Conservation (phyloP, 2,329 filamentous ascomycete genomes). For the Mycosphaerelloides madeirae region DNA sequence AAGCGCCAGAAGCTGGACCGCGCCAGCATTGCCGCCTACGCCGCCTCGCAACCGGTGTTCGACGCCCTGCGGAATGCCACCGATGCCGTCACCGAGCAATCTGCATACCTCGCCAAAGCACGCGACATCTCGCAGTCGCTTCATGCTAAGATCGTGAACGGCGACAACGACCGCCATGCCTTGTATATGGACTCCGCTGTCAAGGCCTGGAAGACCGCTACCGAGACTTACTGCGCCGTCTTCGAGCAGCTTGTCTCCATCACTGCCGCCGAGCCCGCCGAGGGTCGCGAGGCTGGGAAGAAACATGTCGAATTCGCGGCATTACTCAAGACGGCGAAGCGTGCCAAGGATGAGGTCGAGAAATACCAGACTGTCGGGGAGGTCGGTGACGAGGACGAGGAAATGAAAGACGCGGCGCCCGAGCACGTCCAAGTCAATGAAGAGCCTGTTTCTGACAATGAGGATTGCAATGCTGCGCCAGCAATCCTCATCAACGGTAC, state of each 20-base stretch:
- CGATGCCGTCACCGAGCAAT: conserved; percentile 18
- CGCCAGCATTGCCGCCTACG: conserved; percentile 23
- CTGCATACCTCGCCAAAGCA: conserved; percentile 20
- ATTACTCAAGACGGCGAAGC: conserved; percentile 20
- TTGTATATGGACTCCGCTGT: conserved; percentile 26
- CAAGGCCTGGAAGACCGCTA: conserved; percentile 27
- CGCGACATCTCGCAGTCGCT: conserved; percentile 26
- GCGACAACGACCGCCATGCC: conserved; percentile 17
- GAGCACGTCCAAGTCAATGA: background rate
- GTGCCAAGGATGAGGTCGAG: conserved; percentile 18
- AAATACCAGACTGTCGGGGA: conserved; percentile 6
- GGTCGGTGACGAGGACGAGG: conserved; percentile 6
- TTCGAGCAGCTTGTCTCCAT: conserved; percentile 25
- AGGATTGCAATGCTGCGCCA: background rate
- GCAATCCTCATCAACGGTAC: background rate
- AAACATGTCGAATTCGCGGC: conserved; percentile 22
- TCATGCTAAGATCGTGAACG: conserved; percentile 25
- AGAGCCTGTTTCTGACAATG: background rate
- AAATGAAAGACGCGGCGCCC: background rate
- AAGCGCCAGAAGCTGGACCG: conserved; percentile 16
- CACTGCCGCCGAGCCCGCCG: conserved; percentile 23
- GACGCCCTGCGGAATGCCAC: conserved; percentile 24
- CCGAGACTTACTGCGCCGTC: conserved; percentile 24
- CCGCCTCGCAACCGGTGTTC: conserved; percentile 29
- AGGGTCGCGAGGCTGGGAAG: conserved; percentile 19